phyloP scores from a whole-genome alignment of 1,284 basidiomycete genomes.

The Cryptococcus sp. region DNA sequence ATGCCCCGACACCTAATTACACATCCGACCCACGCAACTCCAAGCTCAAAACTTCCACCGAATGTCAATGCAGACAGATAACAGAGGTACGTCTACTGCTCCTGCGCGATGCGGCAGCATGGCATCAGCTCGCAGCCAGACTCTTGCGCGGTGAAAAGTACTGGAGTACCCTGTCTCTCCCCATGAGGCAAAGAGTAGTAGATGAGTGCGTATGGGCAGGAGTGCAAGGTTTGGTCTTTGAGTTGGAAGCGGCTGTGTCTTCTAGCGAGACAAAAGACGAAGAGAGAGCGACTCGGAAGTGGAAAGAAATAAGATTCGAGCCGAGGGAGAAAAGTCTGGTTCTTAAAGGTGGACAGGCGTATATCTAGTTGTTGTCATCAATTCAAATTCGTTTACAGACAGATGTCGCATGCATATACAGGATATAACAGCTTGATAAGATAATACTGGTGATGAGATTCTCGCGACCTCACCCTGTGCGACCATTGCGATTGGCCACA shows the following conservation, averaged over 20 bases:
- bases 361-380: slow-evolving; percentile 8
- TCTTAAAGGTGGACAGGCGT: slow-evolving; percentile 17
- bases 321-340: slow-evolving; percentile 15
- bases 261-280: background rate
- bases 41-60: too few relatives aligned
- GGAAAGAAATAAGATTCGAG: slow-evolving; percentile 1
- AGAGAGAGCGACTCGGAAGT: background rate
- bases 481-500: too few relatives aligned
- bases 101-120: slow-evolving; percentile 31
- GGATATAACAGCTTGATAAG: background rate
- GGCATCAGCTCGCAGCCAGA: slow-evolving; percentile 32
- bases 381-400: background rate
- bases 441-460: too few relatives aligned
- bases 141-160: slow-evolving; percentile 23
- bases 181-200: background rate
- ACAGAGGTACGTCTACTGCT: slow-evolving; percentile 29
- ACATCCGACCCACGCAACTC: too few relatives aligned
- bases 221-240: background rate
- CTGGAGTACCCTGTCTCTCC: background rate
- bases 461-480: too few relatives aligned
- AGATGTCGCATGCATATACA: background rate
- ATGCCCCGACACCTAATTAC: too few relatives aligned
- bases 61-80: background rate
- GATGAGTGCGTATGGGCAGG: background rate
- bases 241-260: too few relatives aligned